Conservation (phyloP, 1,139 yeast genomes). For the Sugiyamaella xylanicola region DNA sequence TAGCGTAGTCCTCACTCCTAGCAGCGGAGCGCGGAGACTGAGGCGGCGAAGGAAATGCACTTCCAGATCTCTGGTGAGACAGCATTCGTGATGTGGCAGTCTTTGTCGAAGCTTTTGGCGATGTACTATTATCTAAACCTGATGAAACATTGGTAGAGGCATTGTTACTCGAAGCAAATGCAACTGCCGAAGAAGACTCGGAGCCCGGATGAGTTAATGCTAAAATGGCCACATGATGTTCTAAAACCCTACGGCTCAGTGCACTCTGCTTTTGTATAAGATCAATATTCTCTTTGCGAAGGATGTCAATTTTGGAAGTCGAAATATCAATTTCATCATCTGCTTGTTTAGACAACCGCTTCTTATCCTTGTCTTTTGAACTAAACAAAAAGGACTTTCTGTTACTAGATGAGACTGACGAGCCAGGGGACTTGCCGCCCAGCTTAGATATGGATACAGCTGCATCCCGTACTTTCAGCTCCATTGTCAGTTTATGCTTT, state of each 20-base stretch:
- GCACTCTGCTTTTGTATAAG: conserved; percentile 30
- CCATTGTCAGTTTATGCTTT: conserved; percentile 38
- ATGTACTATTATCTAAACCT: not conserved
- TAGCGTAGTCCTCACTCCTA: conserved; percentile 2
- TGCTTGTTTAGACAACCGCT: conserved; percentile 41
- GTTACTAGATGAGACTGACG: conserved; percentile 15
- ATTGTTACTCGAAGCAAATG: conserved; percentile 15
- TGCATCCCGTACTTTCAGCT: conserved; percentile 42
- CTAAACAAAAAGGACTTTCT: conserved; percentile 30
- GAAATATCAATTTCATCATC: conserved; percentile 40
- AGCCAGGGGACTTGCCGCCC: conserved; percentile 6
- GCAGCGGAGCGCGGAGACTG: conserved; percentile 16
- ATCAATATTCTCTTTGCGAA: conserved; percentile 33
- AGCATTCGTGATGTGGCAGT: conserved; percentile 24
- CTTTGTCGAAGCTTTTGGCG: conserved; percentile 15
- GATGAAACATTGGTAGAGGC: not conserved
- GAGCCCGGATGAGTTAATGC: conserved; percentile 37
- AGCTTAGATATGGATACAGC: conserved; percentile 39
- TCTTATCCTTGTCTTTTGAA: conserved; percentile 26
- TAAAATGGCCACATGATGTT: conserved; percentile 42
- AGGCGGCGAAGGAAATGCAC: conserved; percentile 21
- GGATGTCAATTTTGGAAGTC: conserved; percentile 31
- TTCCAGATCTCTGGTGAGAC: conserved; percentile 7
- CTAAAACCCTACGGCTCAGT: conserved; percentile 33
- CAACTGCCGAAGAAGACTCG: conserved; percentile 28